phyloP scores from a whole-genome alignment of 2,329 filamentous ascomycete genomes.

The Paracoccidioides lutzii region DNA sequence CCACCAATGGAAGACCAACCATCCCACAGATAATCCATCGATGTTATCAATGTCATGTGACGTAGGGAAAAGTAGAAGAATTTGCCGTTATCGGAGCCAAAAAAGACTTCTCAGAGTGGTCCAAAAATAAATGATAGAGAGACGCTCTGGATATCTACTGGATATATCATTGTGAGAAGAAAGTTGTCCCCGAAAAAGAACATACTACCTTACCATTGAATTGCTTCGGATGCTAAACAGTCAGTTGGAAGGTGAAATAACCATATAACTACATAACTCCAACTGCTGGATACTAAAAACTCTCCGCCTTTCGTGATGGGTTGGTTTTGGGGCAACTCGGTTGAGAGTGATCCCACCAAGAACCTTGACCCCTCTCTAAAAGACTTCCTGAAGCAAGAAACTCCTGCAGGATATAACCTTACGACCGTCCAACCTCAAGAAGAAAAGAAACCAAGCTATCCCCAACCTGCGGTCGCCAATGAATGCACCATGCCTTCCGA shows the following conservation, averaged over 20 bases:
- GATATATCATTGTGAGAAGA: background rate
- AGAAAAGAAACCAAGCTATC: conserved; percentile 4
- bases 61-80: conserved; percentile 8
- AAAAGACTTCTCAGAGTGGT: background rate
- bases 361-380: conserved; percentile 72
- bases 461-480: background rate
- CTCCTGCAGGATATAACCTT: conserved; percentile 54
- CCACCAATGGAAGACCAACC: too few relatives aligned
- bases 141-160: too few relatives aligned
- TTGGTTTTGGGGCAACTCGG: conserved; percentile 48
- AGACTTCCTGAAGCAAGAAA: conserved; percentile 73
- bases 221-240: background rate
- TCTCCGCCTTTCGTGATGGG: conserved; percentile 36
- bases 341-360: conserved; percentile 45
- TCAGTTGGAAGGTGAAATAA: background rate
- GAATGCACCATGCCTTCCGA: conserved; percentile 15
- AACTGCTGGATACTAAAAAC: background rate
- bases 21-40: conserved; percentile 9
- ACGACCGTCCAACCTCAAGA: conserved; percentile 15
- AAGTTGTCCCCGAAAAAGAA: background rate
- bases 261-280: background rate
- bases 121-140: background rate
- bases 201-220: background rate
- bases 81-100: conserved; percentile 12
- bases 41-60: conserved; percentile 5